Evolutionary conservation across 2,329 filamentous ascomycete species (phyloP).

Genomic region (Macrophomina tecta): DNA sequence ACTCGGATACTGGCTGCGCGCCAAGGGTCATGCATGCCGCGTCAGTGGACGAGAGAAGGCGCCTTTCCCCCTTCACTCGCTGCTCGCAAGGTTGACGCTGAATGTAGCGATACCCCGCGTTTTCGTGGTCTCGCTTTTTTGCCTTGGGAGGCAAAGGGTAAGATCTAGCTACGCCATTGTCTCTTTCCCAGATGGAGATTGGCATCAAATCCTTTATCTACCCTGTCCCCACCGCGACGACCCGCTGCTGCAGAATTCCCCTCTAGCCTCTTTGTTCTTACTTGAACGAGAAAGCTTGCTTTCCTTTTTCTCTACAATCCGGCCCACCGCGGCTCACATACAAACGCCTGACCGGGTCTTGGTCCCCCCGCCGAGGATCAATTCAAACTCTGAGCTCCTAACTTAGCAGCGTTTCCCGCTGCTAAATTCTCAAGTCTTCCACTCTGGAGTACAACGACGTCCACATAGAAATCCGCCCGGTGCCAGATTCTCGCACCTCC

Average conservation of each 20-base stretch:
- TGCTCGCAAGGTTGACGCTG: background rate
- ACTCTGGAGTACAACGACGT: conserved; percentile 28
- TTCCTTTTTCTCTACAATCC: conserved; percentile 1
- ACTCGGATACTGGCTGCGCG: conserved; percentile 14
- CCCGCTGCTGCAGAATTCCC: background rate
- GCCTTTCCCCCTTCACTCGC: background rate
- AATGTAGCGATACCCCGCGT: background rate
- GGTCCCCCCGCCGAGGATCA: background rate
- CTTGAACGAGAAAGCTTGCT: conserved; percentile 17
- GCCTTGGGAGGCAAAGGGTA: background rate
- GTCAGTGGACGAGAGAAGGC: background rate
- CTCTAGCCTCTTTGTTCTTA: conserved; percentile 12
- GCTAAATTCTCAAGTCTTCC: background rate
- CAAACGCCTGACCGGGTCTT: background rate
- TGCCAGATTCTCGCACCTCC: conserved; percentile 12
- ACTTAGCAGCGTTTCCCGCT: conserved; percentile 3
- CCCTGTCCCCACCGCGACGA: background rate
- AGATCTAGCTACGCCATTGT: conserved; percentile 1
- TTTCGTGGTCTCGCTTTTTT: background rate
- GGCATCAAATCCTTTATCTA: conserved; percentile 19
- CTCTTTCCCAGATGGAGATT: conserved; percentile 2
- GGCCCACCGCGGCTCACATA: conserved; percentile 4
- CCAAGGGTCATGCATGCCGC: conserved; percentile 4
- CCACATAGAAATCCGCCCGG: conserved; percentile 26
- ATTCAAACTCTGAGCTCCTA: conserved; percentile 2